These are phyloP conservation scores for Austroboletus eburneus DNA, from an alignment of 768 basidiomycete species.

Conservation along the genomic window DNA sequence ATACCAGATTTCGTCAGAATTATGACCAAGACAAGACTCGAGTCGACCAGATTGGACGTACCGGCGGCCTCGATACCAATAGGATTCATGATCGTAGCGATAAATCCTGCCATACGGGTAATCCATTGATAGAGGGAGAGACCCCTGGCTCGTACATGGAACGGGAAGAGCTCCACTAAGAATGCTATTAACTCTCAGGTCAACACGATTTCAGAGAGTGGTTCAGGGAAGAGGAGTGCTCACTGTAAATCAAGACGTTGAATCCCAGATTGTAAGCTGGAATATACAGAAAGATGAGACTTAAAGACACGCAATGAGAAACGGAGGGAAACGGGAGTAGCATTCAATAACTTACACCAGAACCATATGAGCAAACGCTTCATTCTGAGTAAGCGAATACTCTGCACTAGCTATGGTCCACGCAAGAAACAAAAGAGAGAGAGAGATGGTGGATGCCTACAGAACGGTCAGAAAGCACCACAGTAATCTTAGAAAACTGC, in stretches of 20 bases:
- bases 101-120: slow-evolving; percentile 34
- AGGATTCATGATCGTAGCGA: slow-evolving; percentile 12
- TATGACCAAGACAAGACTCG: too few species aligned
- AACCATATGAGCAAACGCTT: slow-evolving; percentile 3
- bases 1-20: neutral
- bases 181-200: slow-evolving; percentile 39
- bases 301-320: neutral
- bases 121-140: slow-evolving; percentile 60
- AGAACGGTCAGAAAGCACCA: neutral
- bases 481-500: neutral
- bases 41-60: neutral
- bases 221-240: neutral
- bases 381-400: slow-evolving; percentile 12
- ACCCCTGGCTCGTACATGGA: slow-evolving; percentile 57
- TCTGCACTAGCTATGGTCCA: slow-evolving; percentile 20
- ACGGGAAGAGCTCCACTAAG: slow-evolving; percentile 68
- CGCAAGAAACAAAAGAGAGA: slow-evolving; percentile 10
- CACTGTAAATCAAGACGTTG: slow-evolving; percentile 8
- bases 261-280: slow-evolving; percentile 14
- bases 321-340: too few species aligned
- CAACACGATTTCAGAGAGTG: too few species aligned
- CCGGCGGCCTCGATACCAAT: slow-evolving; percentile 14
- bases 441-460: slow-evolving; percentile 13
- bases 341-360: slow-evolving; percentile 5
- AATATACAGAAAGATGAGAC: slow-evolving; percentile 19